Base-by-base conservation (phyloP, 2,329 filamentous ascomycete genomes). In the Talaromyces sp. region DNA sequence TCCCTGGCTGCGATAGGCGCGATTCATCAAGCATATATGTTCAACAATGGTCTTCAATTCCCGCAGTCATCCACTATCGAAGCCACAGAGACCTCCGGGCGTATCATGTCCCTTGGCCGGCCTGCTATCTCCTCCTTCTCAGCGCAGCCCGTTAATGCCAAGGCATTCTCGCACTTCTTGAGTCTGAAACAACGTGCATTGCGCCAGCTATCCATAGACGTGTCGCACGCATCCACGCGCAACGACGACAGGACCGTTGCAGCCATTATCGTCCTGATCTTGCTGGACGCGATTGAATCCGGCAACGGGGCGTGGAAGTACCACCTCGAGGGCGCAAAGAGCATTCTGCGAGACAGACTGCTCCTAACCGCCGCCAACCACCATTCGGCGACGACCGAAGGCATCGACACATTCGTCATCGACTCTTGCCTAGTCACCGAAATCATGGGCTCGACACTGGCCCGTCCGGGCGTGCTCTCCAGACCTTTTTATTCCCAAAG, bases 231-330 rank as follows among this genome's bases (percentile, higher is more conserved):
- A 1, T 56, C 66, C 42, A 65, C 65, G 62, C 66, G 70, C 52
- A 76, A 76, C 5, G 79, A 82, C 52, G 69, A 82, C 18, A 72
- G 78, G 33, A 76, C 72, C 1, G 63, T 83, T 55, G 78, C 78
- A 16, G 75, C 78, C 0, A 80, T 82, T 30, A 72, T 83, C 23
- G 71, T 83, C 5, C 78, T 83, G 61, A 78, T 82, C 61, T 76
- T 82, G 23, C 77, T 82, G 62, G 81, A 82, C 60, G 71, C 82
- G 5, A 75, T 83, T 5, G 80, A 82, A 63, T 83, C 81, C 0
- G 81, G 81, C 14, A 77, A 75, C 56, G 80, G 80, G 10, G 77
- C 80, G 36, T 83, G 81, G 81, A 82, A 77, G 65, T 76, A 79
- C 36, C 81, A 83, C 62, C 75, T 82, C 56, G 79, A 81, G 62